Conservation (phyloP, 2,329 filamentous ascomycete genomes). For the Aureobasidium sp. region DNA sequence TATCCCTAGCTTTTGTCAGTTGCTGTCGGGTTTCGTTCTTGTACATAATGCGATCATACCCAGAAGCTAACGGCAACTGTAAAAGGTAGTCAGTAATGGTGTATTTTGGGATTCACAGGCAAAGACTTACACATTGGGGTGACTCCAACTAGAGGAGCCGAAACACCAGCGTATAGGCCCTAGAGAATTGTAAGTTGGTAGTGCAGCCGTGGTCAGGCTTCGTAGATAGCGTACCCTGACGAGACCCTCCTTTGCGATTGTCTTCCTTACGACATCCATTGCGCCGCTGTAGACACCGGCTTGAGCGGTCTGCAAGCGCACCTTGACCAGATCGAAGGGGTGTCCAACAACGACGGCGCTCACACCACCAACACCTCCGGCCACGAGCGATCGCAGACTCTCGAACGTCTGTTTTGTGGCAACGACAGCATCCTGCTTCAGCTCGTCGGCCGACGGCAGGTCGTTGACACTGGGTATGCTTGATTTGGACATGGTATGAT, state of each 20-base stretch:
- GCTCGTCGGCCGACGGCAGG: constrained; percentile 36
- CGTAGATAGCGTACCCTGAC: constrained; percentile 37
- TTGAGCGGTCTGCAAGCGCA: constrained; percentile 92
- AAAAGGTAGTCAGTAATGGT: constrained; percentile 19
- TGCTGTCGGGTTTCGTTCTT: not conserved
- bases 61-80: constrained; percentile 61
- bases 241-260: constrained; percentile 78
- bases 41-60: constrained; percentile 33
- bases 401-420: constrained; percentile 50
- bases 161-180: constrained; percentile 94
- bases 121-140: constrained; percentile 89
- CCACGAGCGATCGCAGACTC: constrained; percentile 72
- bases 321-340: constrained; percentile 96
- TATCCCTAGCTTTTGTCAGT: constrained; percentile 60
- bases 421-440: constrained; percentile 47
- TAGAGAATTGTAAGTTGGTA: constrained; percentile 29
- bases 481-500: constrained; percentile 12
- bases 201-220: no score
- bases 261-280: constrained; percentile 85
- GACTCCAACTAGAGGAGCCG: constrained; percentile 86
- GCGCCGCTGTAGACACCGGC: constrained; percentile 85
- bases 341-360: constrained; percentile 91
- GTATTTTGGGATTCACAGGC: not conserved
- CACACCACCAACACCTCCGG: constrained; percentile 86
- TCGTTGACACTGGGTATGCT: constrained; percentile 6